phyloP scores from a whole-genome alignment of 108 stramenopile species.

The Pseudonitzschia delicatissima region DNA sequence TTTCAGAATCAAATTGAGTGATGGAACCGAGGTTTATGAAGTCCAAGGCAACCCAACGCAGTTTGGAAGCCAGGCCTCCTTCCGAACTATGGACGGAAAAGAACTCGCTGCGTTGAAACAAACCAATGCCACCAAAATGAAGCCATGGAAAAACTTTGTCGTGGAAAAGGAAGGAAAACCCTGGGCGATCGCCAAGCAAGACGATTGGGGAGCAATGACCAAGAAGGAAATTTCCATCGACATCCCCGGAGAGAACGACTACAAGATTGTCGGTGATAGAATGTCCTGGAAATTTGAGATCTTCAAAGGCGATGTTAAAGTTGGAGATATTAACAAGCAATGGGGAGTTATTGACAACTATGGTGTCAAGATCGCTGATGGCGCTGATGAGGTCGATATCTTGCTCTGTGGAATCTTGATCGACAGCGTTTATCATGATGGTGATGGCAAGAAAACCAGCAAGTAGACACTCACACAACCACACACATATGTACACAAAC shows the following conservation, averaged over 20 bases:
- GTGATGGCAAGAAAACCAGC: no score
- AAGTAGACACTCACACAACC: no score
- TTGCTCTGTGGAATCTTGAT: slow-evolving; percentile 8
- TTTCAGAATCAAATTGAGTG: background rate
- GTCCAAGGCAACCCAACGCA: background rate
- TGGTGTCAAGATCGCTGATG: background rate
- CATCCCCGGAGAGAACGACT: slow-evolving; percentile 9
- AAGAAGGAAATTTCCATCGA: slow-evolving; percentile 9
- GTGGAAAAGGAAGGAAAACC: background rate
- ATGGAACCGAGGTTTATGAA: background rate
- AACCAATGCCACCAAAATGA: background rate
- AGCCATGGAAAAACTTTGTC: background rate
- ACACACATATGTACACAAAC: no score
- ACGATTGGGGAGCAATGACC: background rate
- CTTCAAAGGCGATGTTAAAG: background rate
- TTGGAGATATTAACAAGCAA: background rate
- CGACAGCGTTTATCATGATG: background rate
- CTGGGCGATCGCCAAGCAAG: background rate
- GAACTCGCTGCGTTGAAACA: background rate
- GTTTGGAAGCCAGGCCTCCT: background rate
- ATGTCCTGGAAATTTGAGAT: slow-evolving; percentile 7
- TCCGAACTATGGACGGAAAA: background rate
- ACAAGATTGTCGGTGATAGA: slow-evolving; percentile 4
- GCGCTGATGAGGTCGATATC: slow-evolving; percentile 1
- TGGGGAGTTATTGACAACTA: slow-evolving; percentile 1